A percentile compares a stretch with the other conserved stretches of the same genome.
Conservation (phyloP, 139 green algal genomes). For the Coccomyxa sp. region DNA sequence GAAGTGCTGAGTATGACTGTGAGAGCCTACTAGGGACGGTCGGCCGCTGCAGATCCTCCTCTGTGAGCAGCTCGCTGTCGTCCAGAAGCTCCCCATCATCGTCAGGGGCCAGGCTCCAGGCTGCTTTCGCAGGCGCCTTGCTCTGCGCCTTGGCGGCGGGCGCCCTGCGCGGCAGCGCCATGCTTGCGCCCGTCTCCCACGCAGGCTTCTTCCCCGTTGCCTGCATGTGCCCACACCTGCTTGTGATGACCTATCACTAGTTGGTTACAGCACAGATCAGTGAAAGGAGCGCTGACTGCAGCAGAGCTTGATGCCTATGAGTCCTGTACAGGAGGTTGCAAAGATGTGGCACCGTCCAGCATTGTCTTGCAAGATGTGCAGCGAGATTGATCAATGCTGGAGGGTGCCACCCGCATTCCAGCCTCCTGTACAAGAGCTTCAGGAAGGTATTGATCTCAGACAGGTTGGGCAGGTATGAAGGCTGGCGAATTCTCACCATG, state of each 20-base stretch:
- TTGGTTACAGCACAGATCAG: neutral
- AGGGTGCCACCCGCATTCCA: neutral
- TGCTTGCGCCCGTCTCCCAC: constrained; percentile 55
- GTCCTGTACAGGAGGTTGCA: neutral
- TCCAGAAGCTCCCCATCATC: constrained; percentile 88
- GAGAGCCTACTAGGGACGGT: constrained; percentile 19
- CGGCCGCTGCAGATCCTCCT: constrained; percentile 71
- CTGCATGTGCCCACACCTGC: too few species aligned
- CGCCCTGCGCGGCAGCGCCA: constrained; percentile 45
- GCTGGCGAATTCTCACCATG: neutral
- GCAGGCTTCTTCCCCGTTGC: constrained; percentile 47
- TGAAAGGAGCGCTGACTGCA: neutral
- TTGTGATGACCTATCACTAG: constrained; percentile 7
- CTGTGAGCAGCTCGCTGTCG: constrained; percentile 88
- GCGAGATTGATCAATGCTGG: too few species aligned
- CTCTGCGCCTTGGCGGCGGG: neutral
- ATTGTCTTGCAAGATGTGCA: too few species aligned
- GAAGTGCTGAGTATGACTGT: too few species aligned
- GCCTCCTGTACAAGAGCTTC: neutral
- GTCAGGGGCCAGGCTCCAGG: constrained; percentile 30
- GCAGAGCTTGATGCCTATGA: neutral
- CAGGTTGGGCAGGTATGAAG: neutral
- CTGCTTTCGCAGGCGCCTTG: constrained; percentile 10
- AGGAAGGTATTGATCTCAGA: neutral
- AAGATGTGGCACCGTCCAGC: neutral